Conservation (phyloP, 345 rosid species). For the Luvunga scandens region DNA sequence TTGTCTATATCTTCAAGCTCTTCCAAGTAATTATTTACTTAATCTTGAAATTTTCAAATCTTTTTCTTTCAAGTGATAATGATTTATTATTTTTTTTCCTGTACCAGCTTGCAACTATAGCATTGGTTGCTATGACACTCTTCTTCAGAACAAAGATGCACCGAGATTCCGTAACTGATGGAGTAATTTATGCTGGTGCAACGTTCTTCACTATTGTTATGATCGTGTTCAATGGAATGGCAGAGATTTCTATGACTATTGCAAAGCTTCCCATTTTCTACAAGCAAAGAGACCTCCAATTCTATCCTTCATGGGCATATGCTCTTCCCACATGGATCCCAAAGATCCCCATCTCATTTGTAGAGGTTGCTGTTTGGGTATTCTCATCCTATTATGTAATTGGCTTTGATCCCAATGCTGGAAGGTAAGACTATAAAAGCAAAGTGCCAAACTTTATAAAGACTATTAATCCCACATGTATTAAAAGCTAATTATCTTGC, state of each 20-base stretch:
- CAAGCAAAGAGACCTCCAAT: slow-evolving; percentile 62
- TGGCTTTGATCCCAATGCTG: neutral
- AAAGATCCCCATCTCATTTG: neutral
- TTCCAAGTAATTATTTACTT: slow-evolving; percentile 19
- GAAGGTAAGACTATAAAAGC: neutral
- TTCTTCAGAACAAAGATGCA: slow-evolving; percentile 63
- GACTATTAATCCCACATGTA: neutral
- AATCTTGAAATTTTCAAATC: neutral
- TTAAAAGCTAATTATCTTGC: neutral
- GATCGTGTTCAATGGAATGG: slow-evolving; percentile 63
- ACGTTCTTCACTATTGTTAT: slow-evolving; percentile 47
- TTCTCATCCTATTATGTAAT: neutral
- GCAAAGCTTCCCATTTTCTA: slow-evolving; percentile 79
- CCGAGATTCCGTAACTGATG: slow-evolving; percentile 35
- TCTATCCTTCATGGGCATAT: neutral
- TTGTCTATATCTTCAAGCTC: slow-evolving; percentile 39
- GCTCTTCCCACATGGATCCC: neutral
- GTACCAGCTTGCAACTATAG: slow-evolving; percentile 36
- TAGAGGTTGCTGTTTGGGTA: neutral
- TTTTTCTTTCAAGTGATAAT: neutral
- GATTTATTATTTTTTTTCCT: too few relatives aligned
- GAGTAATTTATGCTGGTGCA: slow-evolving; percentile 59
- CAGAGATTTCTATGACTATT: slow-evolving; percentile 72
- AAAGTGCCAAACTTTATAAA: neutral
- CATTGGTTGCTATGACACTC: slow-evolving; percentile 42